Conservation (phyloP, 495 filamentous ascomycete species). For the Xylaria acuta region DNA sequence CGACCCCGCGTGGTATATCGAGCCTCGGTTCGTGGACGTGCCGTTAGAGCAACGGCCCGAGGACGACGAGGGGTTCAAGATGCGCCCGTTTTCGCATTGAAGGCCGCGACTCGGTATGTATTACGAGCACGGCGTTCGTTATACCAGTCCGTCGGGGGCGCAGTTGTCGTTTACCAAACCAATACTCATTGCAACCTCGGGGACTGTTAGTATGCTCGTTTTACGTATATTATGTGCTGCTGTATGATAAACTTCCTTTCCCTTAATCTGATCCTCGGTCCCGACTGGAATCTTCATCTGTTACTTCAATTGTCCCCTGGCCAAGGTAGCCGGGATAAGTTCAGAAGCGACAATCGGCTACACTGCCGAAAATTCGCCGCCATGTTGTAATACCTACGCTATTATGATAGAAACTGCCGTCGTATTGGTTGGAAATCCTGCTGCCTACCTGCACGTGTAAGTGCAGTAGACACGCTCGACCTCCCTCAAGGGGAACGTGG, state of each 20-base stretch:
- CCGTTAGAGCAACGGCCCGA: constrained; percentile 51
- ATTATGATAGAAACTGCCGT: neutral
- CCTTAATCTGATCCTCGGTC: neutral
- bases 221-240: neutral
- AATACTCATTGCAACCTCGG: neutral
- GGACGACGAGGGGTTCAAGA: constrained; percentile 47
- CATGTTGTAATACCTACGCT: neutral
- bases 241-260: neutral
- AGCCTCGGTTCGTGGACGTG: constrained; percentile 51
- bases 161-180: too few species aligned
- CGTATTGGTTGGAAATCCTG: neutral
- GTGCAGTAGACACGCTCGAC: too few species aligned
- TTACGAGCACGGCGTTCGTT: neutral
- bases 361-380: neutral
- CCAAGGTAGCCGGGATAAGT: too few species aligned
- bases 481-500: constrained; percentile 1
- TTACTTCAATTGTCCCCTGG: too few species aligned
- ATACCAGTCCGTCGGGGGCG: neutral
- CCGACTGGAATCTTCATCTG: neutral
- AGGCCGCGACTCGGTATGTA: neutral
- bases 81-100: constrained; percentile 56
- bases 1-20: constrained; percentile 58
- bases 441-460: neutral
- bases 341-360: neutral
- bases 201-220: neutral